Conservation (phyloP, 2,329 filamentous ascomycete species). For the Fusarium sp. region DNA sequence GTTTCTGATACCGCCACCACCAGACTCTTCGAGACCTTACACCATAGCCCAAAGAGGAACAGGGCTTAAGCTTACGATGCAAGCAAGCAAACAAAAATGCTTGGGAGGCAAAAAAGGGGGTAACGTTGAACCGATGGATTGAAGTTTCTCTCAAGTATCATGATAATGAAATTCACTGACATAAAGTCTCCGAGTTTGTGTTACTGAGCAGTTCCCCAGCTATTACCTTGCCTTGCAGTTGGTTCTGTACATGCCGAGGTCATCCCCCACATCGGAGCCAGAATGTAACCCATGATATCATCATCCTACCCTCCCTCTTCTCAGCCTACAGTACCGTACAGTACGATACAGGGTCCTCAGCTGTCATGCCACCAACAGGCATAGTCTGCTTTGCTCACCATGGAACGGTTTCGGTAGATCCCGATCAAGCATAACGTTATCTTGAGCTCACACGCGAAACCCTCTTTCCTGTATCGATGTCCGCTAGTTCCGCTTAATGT, state of each 20-base stretch:
- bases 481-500: slow-evolving; percentile 10
- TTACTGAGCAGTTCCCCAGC: neutral
- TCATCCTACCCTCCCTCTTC: slow-evolving; percentile 36
- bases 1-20: slow-evolving; percentile 18
- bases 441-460: slow-evolving; percentile 1
- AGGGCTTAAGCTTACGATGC: neutral
- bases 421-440: slow-evolving; percentile 26
- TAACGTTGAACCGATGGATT: neutral
- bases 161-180: neutral
- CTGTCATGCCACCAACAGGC: slow-evolving; percentile 38
- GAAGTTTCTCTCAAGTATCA: neutral
- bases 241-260: slow-evolving; percentile 5
- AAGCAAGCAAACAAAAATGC: neutral
- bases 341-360: neutral
- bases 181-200: slow-evolving; percentile 11
- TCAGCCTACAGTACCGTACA: neutral
- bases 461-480: neutral
- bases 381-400: slow-evolving; percentile 32
- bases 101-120: neutral
- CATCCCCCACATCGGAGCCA: slow-evolving; percentile 23
- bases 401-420: slow-evolving; percentile 24
- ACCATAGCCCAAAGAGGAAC: slow-evolving; percentile 15
- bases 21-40: slow-evolving; percentile 31
- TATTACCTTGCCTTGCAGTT: neutral
- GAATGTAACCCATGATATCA: slow-evolving; percentile 41